These are phyloP conservation scores for Podospora pseudocomata DNA, from an alignment of 495 filamentous ascomycete species.

Conservation along the genomic window DNA sequence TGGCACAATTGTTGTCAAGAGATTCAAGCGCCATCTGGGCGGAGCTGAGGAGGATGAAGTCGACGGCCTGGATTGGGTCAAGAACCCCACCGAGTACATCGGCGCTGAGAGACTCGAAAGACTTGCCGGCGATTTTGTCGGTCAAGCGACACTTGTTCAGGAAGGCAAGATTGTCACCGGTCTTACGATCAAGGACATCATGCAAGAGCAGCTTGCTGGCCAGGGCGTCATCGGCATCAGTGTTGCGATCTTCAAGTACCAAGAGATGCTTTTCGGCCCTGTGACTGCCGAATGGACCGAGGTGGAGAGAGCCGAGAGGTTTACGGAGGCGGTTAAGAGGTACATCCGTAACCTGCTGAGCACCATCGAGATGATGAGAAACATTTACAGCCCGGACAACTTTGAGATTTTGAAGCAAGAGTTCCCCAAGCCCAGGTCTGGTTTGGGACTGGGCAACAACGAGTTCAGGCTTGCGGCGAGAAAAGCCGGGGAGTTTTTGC, in stretches of 20 bases:
- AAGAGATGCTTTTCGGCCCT: constrained; percentile 5
- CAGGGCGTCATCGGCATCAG: constrained; percentile 18
- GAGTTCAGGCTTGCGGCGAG: constrained; percentile 3
- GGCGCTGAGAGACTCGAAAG: constrained; percentile 14
- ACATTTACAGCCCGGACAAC: constrained; percentile 14
- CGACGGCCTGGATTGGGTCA: constrained; percentile 17
- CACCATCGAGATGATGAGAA: constrained; percentile 10
- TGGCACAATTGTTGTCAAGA: constrained; percentile 25
- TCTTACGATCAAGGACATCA: constrained; percentile 14
- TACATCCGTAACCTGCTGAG: constrained; percentile 7
- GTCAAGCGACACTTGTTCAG: constrained; percentile 10
- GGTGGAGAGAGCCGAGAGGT: constrained; percentile 5
- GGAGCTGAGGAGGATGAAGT: constrained; percentile 7
- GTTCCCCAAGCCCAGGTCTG: constrained; percentile 8
- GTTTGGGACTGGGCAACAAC: constrained; percentile 7
- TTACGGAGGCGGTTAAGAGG: not conserved
- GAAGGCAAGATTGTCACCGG: constrained; percentile 8
- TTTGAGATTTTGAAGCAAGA: not conserved
- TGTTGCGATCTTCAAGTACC: constrained; percentile 21
- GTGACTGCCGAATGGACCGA: not conserved
- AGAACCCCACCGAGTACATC: constrained; percentile 17
- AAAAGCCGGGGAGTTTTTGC: constrained; percentile 18
- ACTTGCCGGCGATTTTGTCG: not conserved
- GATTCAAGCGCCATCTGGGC: constrained; percentile 26
- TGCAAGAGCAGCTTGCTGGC: not conserved